Percentiles rank a stretch among this genome's conserved stretches.
phyloP scores from a whole-genome alignment of 176 grass and related monocot species.

The Dendrocalamus sinicus region DNA sequence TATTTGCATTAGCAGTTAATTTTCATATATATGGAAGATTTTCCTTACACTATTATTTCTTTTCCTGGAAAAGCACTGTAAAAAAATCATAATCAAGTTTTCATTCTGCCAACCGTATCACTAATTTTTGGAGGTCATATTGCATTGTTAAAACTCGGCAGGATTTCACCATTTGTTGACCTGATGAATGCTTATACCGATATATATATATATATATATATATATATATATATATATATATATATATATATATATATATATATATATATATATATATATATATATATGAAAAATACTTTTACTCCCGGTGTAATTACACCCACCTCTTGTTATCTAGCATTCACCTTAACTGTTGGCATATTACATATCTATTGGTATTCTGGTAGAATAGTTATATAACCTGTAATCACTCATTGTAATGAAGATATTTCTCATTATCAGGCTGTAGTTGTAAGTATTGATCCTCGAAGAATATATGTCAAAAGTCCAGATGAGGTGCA shows the following conservation, averaged over 20 bases:
- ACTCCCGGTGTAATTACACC: too few relatives aligned
- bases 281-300: too few relatives aligned
- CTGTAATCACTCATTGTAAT: conserved; percentile 16
- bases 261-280: too few relatives aligned
- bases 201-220: too few relatives aligned
- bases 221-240: too few relatives aligned
- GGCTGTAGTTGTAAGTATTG: conserved; percentile 99
- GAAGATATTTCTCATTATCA: conserved; percentile 45
- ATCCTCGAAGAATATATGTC: conserved; percentile 84
- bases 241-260: too few relatives aligned
- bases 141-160: conserved; percentile 16
- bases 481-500: conserved; percentile 79
- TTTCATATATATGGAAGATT: background rate
- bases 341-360: conserved; percentile 1
- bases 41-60: background rate
- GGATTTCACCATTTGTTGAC: background rate
- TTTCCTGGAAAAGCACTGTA: background rate
- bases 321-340: conserved; percentile 1
- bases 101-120: background rate
- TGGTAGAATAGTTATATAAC: background rate
- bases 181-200: background rate
- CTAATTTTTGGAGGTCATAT: background rate
- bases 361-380: background rate
- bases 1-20: conserved; percentile 22
- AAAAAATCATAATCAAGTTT: background rate